Evolutionary conservation across 257 asterid species (phyloP), one percentile per base, ranked within the genome.

Genomic region (Echites panduratus): DNA sequence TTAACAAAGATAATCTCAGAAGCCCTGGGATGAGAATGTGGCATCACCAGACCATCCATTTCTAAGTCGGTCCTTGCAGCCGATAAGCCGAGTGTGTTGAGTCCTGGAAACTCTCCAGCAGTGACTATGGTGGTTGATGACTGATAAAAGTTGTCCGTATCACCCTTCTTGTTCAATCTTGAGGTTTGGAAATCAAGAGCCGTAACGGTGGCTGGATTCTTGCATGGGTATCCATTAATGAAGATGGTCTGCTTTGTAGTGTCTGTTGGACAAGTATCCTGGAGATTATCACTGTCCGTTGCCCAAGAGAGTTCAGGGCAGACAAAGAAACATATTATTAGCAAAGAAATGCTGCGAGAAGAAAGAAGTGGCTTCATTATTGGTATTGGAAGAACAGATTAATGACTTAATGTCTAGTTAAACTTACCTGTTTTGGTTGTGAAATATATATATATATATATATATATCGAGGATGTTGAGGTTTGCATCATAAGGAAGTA

Each of bases 171-270:
- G 32, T 71, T 79, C 71, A 91, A 66, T 56, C 48, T 11, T 2
- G 94, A 82, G 66, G 90, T 81, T 76, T 85, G 85, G 92, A 91
- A 89, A 66, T 91, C 94, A 13, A 90, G 78, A 71, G 90, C 86
- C 1, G 77, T 66, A 35, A 85, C 35, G 12, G 47, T 40, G 10
- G 76, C 50, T 0, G 90, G 87, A 75, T 87, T 84, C 86, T 87
- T 89, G 90, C 97, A 91, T 0, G 93, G 85, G 27, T 47, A 70
- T 59, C 97, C 94, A 22, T 91, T 89, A 79, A 91, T 78, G 87
- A 86, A 87, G 75, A 75, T 54, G 32, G 32, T 73, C 19, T 73
- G 79, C 12, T 19, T 70, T 0, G 73, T 16, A 0, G 78, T 72
- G 71, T 85, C 89, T 0, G 94, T 73, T 4, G 94, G 94, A 48